phyloP scores from a whole-genome alignment of 441 rosid genomes.

The Flueggea neowawraea region DNA sequence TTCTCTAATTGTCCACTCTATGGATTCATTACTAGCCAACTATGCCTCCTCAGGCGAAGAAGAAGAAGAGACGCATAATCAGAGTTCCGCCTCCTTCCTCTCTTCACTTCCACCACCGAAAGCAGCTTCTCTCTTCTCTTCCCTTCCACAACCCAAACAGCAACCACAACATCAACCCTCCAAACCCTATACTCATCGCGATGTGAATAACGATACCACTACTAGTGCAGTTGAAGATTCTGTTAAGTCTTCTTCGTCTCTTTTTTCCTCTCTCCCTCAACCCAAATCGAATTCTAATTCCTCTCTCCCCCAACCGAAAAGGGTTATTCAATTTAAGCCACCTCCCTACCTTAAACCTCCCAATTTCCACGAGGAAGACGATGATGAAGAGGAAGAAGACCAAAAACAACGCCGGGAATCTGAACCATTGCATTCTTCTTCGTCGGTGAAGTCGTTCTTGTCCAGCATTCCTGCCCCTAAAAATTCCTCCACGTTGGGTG shows the following conservation, averaged over 20 bases:
- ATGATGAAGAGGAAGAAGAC: slow-evolving; percentile 43
- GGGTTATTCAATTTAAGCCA: slow-evolving; percentile 70
- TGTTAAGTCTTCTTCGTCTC: too few relatives aligned
- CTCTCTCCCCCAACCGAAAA: slow-evolving; percentile 26
- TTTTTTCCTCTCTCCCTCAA: too few relatives aligned
- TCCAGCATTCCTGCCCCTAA: slow-evolving; percentile 79
- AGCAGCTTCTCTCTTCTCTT: slow-evolving; percentile 25
- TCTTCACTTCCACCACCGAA: slow-evolving; percentile 22
- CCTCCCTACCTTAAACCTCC: slow-evolving; percentile 28
- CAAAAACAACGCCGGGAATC: slow-evolving; percentile 23
- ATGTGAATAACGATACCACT: too few relatives aligned
- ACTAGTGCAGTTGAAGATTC: too few relatives aligned
- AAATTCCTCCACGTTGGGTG: slow-evolving; percentile 61
- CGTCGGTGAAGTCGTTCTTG: slow-evolving; percentile 62
- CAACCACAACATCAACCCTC: too few relatives aligned
- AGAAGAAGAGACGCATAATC: slow-evolving; percentile 11
- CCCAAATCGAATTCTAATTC: slow-evolving; percentile 35
- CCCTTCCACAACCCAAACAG: too few relatives aligned
- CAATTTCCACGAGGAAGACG: slow-evolving; percentile 39
- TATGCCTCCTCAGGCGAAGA: slow-evolving; percentile 87
- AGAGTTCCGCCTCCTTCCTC: slow-evolving; percentile 9
- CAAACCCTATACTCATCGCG: too few relatives aligned
- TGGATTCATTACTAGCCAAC: slow-evolving; percentile 80
- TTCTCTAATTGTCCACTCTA: slow-evolving; percentile 12
- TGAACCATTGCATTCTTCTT: slow-evolving; percentile 14